Evolutionary conservation across 2,329 filamentous ascomycete genomes (phyloP), one percentile per base, ranked within the genome.

Genomic region (Colletotrichum trifolii): DNA sequence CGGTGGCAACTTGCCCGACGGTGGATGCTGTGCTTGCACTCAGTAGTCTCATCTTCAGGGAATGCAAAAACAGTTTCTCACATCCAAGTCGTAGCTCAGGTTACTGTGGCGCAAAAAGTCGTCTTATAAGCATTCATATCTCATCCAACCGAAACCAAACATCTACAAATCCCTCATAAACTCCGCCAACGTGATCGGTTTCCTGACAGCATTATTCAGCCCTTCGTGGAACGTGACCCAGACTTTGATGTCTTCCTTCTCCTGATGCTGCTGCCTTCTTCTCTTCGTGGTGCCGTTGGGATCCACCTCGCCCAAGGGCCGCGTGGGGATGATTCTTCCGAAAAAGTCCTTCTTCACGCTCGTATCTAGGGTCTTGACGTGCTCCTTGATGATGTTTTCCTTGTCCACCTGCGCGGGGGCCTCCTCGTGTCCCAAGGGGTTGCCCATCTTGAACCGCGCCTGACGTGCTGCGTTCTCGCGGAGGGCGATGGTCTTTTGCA

Each of bases 211-310:
- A 83, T 97, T 97, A 60, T 93, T 96, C 74, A 93, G 89, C 0
- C 94, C 94, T 79, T 97, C 94, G 72, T 97, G 89, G 76, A 89
- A 97, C 68, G 88, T 95, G 46, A 97, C 89, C 94, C 94, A 97
- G 4, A 94, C 91, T 71, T 90, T 83, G 60, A 81, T 77, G 47
- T 77, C 75, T 43, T 72, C 76, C 64, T 71, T 71, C 66, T 70
- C 75, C 42, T 72, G 74, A 50, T 72, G 74, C 33, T 59, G 72
- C 54, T 72, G 73, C 48, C 70, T 72, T 34, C 48, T 66, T 54
- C 60, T 64, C 43, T 49, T 73, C 56, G 56, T 67, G 5, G 62
- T 68, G 12, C 65, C 73, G 60, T 80, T 80, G 10, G 75, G 79
- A 47, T 83, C 82, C 8, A 78, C 74, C 56, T 82, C 79, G 6